phyloP scores from a whole-genome alignment of 2,329 filamentous ascomycete genomes.

The Apiospora kogelbergensis region DNA sequence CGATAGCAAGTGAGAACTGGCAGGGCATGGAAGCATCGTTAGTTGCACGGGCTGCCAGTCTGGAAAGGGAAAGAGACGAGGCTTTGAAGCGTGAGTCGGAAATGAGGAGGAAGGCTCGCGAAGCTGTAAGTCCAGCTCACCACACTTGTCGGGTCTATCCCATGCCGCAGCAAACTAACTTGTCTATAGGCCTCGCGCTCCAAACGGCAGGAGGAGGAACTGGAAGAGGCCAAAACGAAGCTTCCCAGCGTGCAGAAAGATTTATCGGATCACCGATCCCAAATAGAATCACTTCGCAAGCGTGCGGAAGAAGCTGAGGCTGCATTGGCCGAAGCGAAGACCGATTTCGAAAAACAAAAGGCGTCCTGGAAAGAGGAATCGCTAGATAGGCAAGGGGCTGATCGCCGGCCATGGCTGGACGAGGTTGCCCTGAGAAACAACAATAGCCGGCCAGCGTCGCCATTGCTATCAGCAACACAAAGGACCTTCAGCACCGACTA shows the following conservation, averaged over 20 bases:
- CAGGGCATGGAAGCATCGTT: conserved; percentile 90
- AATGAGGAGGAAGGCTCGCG: conserved; percentile 83
- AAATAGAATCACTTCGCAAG: conserved; percentile 62
- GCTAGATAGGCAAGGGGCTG: conserved; percentile 37
- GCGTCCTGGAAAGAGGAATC: conserved; percentile 39
- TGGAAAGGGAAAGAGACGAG: conserved; percentile 93
- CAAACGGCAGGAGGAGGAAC: conserved; percentile 75
- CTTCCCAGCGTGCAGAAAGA: conserved; percentile 67
- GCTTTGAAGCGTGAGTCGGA: conserved; percentile 80
- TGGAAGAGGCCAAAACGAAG: conserved; percentile 67
- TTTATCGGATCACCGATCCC: conserved; percentile 56
- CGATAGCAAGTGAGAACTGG: conserved; percentile 95
- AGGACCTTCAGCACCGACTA: conserved; percentile 57
- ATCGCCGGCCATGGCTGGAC: conserved; percentile 53
- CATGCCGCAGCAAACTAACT: conserved; percentile 31
- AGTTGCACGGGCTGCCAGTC: conserved; percentile 69
- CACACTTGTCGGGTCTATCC: background rate
- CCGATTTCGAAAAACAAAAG: conserved; percentile 52
- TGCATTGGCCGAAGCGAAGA: conserved; percentile 56
- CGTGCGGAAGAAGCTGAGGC: conserved; percentile 66
- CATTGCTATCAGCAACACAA: conserved; percentile 44
- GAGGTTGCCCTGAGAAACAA: conserved; percentile 47
- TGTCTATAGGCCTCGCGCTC: conserved; percentile 57
- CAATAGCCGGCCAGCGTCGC: conserved; percentile 53
- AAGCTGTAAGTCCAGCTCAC: conserved; percentile 63